A percentile compares a stretch with the other conserved stretches of the same genome.
Evolutionary conservation across 225 moss, liverwort and hornwort species (phyloP).

Genomic region (Marchantia paleacea): DNA sequence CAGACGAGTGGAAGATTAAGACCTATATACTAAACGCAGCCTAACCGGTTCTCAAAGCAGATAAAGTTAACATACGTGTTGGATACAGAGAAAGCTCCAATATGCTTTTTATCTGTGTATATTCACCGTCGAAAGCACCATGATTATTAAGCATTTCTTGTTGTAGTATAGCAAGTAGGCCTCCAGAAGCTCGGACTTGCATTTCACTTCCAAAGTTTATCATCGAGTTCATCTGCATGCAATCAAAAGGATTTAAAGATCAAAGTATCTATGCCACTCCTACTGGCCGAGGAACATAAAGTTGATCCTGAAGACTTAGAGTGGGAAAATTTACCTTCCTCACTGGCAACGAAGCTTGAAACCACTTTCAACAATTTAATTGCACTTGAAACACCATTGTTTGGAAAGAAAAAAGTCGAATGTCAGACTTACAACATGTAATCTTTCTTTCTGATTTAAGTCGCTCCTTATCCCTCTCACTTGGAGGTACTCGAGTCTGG

Average conservation of each 20-base stretch:
- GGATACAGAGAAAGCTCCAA: slow-evolving; percentile 95
- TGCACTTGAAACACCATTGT: no score
- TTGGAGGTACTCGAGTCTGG: slow-evolving; percentile 75
- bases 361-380: neutral
- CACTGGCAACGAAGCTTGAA: neutral
- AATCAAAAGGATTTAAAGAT: neutral
- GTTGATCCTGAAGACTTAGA: no score
- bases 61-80: neutral
- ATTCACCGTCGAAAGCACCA: slow-evolving; percentile 15
- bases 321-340: no score
- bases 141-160: slow-evolving; percentile 76
- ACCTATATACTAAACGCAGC: no score
- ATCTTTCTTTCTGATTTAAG: slow-evolving; percentile 75
- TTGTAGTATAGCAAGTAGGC: slow-evolving; percentile 76
- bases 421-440: slow-evolving; percentile 58
- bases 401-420: neutral
- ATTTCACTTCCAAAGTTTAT: slow-evolving; percentile 83
- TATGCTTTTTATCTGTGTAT: slow-evolving; percentile 58
- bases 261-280: neutral
- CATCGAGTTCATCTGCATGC: slow-evolving; percentile 84
- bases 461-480: slow-evolving; percentile 74
- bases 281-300: no score
- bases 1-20: no score
- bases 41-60: neutral
- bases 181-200: slow-evolving; percentile 91